These are phyloP conservation scores for Centella asiatica DNA, from an alignment of 129 eudicot genomes.

Conservation along the genomic window DNA sequence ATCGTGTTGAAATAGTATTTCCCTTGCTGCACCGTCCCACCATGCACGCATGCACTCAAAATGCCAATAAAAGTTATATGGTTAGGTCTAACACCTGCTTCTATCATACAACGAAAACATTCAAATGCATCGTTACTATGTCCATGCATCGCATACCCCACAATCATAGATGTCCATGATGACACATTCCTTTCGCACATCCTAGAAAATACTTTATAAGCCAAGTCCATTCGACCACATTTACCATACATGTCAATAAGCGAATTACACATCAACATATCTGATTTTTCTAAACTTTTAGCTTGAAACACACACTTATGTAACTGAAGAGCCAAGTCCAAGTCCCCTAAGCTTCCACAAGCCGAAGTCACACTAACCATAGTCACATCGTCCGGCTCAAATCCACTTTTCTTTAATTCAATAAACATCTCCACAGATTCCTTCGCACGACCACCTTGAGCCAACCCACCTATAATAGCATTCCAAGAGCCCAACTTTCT, in stretches of 20 bases:
- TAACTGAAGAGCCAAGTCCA: constrained; percentile 56
- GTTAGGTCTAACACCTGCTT: constrained; percentile 51
- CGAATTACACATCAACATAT: constrained; percentile 58
- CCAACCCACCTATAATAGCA: constrained; percentile 64
- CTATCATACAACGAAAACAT: constrained; percentile 51
- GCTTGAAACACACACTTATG: constrained; percentile 69
- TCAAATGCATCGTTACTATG: constrained; percentile 44
- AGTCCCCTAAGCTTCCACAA: constrained; percentile 72
- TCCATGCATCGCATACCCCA: constrained; percentile 79
- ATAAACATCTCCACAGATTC: constrained; percentile 59
- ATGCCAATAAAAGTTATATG: constrained; percentile 82
- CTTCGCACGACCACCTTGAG: constrained; percentile 54
- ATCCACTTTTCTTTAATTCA: constrained; percentile 45
- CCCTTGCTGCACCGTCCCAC: constrained; percentile 65
- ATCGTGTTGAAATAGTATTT: constrained; percentile 52
- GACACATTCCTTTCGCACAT: constrained; percentile 68
- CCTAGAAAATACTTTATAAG: constrained; percentile 40
- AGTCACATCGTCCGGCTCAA: constrained; percentile 63
- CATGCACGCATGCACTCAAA: constrained; percentile 84
- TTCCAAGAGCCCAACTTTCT: constrained; percentile 88
- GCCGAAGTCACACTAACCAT: constrained; percentile 68
- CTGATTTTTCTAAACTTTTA: constrained; percentile 28
- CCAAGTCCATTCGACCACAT: constrained; percentile 87
- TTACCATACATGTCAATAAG: constrained; percentile 79
- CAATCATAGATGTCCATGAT: constrained; percentile 87